Percentiles rank a stretch among this genome's conserved stretches.
Evolutionary conservation across 192 early-diverging fungal species (phyloP).

Genomic region (Pilaira anomala): DNA sequence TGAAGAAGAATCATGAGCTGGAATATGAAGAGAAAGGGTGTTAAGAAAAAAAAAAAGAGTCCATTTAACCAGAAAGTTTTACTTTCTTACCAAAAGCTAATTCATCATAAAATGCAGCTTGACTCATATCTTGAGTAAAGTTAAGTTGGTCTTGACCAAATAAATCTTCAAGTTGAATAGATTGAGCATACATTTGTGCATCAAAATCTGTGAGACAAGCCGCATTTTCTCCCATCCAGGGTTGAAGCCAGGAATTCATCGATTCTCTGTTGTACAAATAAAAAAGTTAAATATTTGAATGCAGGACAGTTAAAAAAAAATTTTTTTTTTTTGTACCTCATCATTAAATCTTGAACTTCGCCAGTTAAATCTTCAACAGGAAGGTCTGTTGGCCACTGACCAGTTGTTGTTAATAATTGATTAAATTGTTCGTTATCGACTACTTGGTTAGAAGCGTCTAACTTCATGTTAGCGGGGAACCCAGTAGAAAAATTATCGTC

Average conservation of each 20-base stretch:
- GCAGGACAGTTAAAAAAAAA: background rate
- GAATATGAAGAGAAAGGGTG: background rate
- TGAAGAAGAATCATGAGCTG: slow-evolving; percentile 13
- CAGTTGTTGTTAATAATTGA: slow-evolving; percentile 6
- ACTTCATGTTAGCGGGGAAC: background rate
- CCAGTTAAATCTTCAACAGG: slow-evolving; percentile 34
- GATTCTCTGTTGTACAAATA: slow-evolving; percentile 22
- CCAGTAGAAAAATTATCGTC: slow-evolving; percentile 7
- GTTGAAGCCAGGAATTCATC: slow-evolving; percentile 28
- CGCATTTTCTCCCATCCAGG: slow-evolving; percentile 9
- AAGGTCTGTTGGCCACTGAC: slow-evolving; percentile 17
- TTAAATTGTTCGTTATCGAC: slow-evolving; percentile 12
- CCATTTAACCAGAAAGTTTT: background rate
- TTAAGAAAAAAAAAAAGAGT: background rate
- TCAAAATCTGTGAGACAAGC: slow-evolving; percentile 19
- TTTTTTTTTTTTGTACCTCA: slow-evolving; percentile 23
- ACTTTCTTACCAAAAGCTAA: slow-evolving; percentile 32
- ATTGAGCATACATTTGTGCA: slow-evolving; percentile 26
- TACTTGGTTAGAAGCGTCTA: background rate
- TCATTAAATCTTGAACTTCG: slow-evolving; percentile 35
- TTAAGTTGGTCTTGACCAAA: slow-evolving; percentile 31
- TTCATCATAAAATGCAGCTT: slow-evolving; percentile 34
- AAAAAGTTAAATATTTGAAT: background rate
- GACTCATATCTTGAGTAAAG: slow-evolving; percentile 1
- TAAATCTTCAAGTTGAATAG: slow-evolving; percentile 25